Conservation (phyloP, 2,329 filamentous ascomycete species). For the Pseudopyrenochaeta lycopersici region DNA sequence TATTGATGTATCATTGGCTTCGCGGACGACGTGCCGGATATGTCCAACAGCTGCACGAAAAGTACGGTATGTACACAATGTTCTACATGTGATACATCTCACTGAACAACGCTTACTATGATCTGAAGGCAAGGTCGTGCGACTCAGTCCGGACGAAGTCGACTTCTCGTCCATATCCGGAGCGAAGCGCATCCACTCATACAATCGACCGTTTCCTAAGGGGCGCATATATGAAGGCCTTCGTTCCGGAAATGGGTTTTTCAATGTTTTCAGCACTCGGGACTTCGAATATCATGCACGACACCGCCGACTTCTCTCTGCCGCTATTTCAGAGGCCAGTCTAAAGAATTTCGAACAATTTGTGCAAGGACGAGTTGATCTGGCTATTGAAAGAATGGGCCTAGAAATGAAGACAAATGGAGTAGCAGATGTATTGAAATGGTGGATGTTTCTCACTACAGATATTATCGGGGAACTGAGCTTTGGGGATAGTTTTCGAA, state of each 20-base stretch:
- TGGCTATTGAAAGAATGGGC: constrained; percentile 56
- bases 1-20: not conserved
- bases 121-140: not conserved
- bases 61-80: not conserved
- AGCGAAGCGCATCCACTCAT: not conserved
- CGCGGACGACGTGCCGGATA: not conserved
- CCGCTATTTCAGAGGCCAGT: constrained; percentile 1
- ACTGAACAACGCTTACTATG: not conserved
- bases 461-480: constrained; percentile 64
- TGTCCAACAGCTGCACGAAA: not conserved
- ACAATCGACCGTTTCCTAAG: not conserved
- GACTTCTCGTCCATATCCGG: not conserved
- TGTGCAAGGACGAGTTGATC: constrained; percentile 49
- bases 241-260: not conserved
- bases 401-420: constrained; percentile 54
- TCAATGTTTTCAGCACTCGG: not conserved
- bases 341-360: constrained; percentile 32
- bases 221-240: not conserved
- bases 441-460: constrained; percentile 64
- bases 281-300: not conserved
- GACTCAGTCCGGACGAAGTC: not conserved
- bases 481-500: constrained; percentile 65
- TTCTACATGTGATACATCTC: not conserved
- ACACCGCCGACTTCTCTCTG: not conserved
- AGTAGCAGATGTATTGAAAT: constrained; percentile 59